phyloP scores from a whole-genome alignment of 768 basidiomycete genomes.

The Grammothele lineata region DNA sequence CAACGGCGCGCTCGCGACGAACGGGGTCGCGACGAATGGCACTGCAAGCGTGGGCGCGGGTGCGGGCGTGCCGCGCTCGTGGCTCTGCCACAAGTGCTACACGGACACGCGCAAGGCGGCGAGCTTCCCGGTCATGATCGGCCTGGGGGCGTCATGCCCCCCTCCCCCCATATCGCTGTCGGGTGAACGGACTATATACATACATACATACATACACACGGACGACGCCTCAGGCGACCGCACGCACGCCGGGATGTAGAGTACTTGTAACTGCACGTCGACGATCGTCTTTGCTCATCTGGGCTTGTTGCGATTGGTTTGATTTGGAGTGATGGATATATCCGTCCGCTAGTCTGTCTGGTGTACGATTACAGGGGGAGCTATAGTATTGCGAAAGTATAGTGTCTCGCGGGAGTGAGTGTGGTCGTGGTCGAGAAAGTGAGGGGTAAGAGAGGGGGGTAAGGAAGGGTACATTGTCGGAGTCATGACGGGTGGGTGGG shows the following conservation, averaged over 20 bases:
- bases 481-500: not conserved
- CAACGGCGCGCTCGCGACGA: constrained; percentile 12
- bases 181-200: not conserved
- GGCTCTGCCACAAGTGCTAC: constrained; percentile 45
- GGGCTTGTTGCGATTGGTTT: not conserved
- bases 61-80: constrained; percentile 16
- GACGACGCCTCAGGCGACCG: too few species aligned
- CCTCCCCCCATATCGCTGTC: too few species aligned
- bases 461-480: constrained; percentile 1
- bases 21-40: not conserved
- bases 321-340: too few species aligned
- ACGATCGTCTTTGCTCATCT: too few species aligned
- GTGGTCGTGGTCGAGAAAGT: not conserved
- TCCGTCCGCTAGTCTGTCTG: constrained; percentile 12
- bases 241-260: not conserved
- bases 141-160: constrained; percentile 15
- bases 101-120: constrained; percentile 21
- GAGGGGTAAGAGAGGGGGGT: constrained; percentile 3
- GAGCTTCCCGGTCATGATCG: constrained; percentile 18
- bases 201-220: too few species aligned
- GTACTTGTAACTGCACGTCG: too few species aligned
- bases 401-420: constrained; percentile 14
- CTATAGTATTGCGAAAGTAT: constrained; percentile 24
- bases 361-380: constrained; percentile 36
- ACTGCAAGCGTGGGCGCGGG: not conserved